Evolutionary conservation across 371 early-diverging fungal genomes (phyloP), one percentile per base, ranked within the genome.

Genomic region (Sporodiniella umbellata): DNA sequence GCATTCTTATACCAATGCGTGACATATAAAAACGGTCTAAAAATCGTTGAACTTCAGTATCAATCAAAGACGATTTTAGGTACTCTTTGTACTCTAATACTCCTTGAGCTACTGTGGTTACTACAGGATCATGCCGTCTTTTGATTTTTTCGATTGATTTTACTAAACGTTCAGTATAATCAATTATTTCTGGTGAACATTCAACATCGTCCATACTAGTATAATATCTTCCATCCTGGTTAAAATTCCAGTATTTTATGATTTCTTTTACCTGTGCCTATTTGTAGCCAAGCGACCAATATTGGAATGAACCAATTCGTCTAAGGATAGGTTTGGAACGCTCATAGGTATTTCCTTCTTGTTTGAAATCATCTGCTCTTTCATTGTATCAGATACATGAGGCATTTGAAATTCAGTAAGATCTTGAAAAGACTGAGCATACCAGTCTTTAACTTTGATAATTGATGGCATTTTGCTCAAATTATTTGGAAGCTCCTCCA

Each of bases 1-100:
- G 76, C 93, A 96, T 93, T 53, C 98, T 88, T 56, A 98, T 96
- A 14, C 98, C 98, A 54, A 98, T 98, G 37, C 98, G 89, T 22
- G 94, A 94, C 87, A 96, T 87, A 75, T 95, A 96, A 71, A 98
- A 98, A n/a, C 95, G 85, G 71, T 96, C 96, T 54, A 98, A 71
- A 62, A 98, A 98, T 22, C 81, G 77, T 69, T 98, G 96, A 8
- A 95, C 80, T 40, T 87, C 92, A 30, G 82, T 83, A 60, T 94
- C 93, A 25, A 92, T 84, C 15, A 67, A 37, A 8, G 70, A 58
- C 3, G 75, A 76, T 42, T 68, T 79, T 53, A 62, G 83, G 59
- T 69, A 64, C 42, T 88, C 82, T 69, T 97, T 97, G 66, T 91
- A 90, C 67, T 97, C 95, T 44, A 88, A 75, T 42, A 97, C 90